Evolutionary conservation across 805 yeast species (phyloP).

Genomic region (Nakazawaea pomicola): DNA sequence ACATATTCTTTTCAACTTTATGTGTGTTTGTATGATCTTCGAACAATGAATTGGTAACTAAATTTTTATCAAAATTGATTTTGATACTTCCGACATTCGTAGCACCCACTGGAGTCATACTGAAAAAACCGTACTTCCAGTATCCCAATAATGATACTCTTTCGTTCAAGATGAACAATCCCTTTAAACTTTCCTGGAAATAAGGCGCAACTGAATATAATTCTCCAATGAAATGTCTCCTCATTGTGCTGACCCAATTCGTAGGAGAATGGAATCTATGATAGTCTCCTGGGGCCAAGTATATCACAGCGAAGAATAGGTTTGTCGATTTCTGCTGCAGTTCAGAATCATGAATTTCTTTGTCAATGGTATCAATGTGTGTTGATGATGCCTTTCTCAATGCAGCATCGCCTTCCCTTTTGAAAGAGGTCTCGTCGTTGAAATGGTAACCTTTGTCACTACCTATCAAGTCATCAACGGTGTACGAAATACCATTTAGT

Average conservation of each 20-base stretch:
- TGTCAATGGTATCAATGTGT: slow-evolving; percentile 23
- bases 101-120: slow-evolving; percentile 99
- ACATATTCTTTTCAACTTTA: slow-evolving; percentile 63
- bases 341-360: slow-evolving; percentile 18
- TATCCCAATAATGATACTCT: slow-evolving; percentile 92
- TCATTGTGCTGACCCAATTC: slow-evolving; percentile 88
- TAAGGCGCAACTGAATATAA: slow-evolving; percentile 94
- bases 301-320: slow-evolving; percentile 84
- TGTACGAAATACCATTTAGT: slow-evolving; percentile 66
- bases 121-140: slow-evolving; percentile 96
- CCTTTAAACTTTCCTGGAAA: slow-evolving; percentile 82
- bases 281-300: slow-evolving; percentile 97
- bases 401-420: slow-evolving; percentile 68
- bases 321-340: slow-evolving; percentile 35
- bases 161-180: slow-evolving; percentile 87
- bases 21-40: slow-evolving; percentile 30
- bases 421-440: slow-evolving; percentile 41
- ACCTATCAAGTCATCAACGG: slow-evolving; percentile 65
- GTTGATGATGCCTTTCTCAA: slow-evolving; percentile 24
- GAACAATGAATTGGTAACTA: slow-evolving; percentile 74
- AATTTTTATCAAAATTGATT: slow-evolving; percentile 84
- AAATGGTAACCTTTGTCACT: slow-evolving; percentile 38
- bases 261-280: slow-evolving; percentile 96
- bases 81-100: slow-evolving; percentile 96
- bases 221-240: slow-evolving; percentile 96